Evolutionary conservation across 2,329 filamentous ascomycete genomes (phyloP).

Genomic region (Fusarium sp.): DNA sequence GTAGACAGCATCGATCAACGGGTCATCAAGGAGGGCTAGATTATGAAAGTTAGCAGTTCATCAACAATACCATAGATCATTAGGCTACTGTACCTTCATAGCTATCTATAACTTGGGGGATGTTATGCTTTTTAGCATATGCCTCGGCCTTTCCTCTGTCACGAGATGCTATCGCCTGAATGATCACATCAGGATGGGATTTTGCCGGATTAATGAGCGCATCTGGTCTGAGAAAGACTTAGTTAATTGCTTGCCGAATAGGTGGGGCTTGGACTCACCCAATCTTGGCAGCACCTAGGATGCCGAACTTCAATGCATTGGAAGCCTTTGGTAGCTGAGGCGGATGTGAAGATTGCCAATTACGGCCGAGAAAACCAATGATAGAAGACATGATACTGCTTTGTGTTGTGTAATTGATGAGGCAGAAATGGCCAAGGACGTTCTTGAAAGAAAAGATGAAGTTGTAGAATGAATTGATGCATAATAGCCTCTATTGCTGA

Average conservation of each 20-base stretch:
- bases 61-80: too few species aligned
- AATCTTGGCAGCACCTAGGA: constrained; percentile 12
- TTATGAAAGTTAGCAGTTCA: neutral
- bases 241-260: too few species aligned
- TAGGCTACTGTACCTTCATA: neutral
- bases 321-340: neutral
- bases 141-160: neutral
- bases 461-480: too few species aligned
- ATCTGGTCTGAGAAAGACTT: neutral
- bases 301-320: neutral
- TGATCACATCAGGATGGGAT: neutral
- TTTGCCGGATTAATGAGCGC: neutral
- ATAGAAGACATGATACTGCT: neutral
- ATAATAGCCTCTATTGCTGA: too few species aligned
- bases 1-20: constrained; percentile 1
- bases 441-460: too few species aligned
- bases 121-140: constrained; percentile 4
- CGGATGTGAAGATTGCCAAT: neutral
- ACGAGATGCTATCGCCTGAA: neutral
- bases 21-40: neutral
- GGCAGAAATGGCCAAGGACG: too few species aligned
- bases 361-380: constrained; percentile 1
- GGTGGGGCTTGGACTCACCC: neutral
- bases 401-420: too few species aligned
- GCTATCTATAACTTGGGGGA: neutral